Conservation (phyloP, 768 basidiomycete genomes). For the Cystobasidiopsis lactophilus region DNA sequence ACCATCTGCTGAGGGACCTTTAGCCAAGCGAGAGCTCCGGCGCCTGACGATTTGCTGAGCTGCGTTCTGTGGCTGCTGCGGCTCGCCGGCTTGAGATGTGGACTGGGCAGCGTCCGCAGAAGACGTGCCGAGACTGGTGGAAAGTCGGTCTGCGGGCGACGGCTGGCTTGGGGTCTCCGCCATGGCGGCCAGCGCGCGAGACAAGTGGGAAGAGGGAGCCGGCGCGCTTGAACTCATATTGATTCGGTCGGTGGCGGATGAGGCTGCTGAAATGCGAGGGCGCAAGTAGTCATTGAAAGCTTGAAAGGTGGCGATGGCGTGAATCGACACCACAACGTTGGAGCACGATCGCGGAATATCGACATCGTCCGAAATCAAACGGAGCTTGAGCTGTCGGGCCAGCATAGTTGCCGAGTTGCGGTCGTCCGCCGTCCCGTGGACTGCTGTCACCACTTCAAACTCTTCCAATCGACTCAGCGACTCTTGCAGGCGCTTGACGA, state of each 20-base stretch:
- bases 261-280: constrained; percentile 52
- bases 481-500: constrained; percentile 93
- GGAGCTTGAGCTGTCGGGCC: constrained; percentile 74
- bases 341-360: constrained; percentile 56
- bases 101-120: too few species aligned
- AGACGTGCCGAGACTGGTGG: too few species aligned
- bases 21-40: neutral
- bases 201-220: too few species aligned
- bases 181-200: too few species aligned
- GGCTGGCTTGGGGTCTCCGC: too few species aligned
- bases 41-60: neutral
- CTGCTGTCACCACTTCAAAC: constrained; percentile 80
- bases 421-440: constrained; percentile 46
- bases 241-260: neutral
- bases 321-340: constrained; percentile 88
- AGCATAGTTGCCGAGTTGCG: constrained; percentile 76
- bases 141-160: too few species aligned
- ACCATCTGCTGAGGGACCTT: neutral
- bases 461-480: constrained; percentile 83
- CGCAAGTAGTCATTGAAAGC: constrained; percentile 89
- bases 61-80: neutral
- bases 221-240: too few species aligned
- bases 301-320: constrained; percentile 94
- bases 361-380: constrained; percentile 69
- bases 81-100: neutral